Conservation (phyloP, 192 early-diverging fungal species). For the Coemansia sp. region DNA sequence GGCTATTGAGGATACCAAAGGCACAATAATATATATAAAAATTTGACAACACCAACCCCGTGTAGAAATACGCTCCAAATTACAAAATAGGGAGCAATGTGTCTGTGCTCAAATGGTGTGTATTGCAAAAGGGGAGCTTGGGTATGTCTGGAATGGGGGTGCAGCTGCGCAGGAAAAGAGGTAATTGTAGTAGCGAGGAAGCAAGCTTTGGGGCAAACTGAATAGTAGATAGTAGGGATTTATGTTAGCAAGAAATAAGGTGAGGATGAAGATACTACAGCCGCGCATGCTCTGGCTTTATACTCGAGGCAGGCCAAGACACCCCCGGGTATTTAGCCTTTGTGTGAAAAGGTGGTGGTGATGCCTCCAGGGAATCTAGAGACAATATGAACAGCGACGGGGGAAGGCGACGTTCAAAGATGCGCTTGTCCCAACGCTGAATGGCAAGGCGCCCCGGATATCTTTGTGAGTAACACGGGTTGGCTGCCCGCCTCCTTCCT, state of each 20-base stretch:
- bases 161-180: slow-evolving; percentile 10
- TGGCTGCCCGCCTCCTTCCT: not conserved
- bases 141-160: slow-evolving; percentile 1
- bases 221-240: slow-evolving; percentile 1
- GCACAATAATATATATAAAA: not conserved
- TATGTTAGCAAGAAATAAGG: not conserved
- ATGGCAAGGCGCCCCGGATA: slow-evolving; percentile 1
- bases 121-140: not conserved
- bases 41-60: slow-evolving; percentile 8
- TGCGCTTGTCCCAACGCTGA: slow-evolving; percentile 1
- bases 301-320: slow-evolving; percentile 10
- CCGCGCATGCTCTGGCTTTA: slow-evolving; percentile 8
- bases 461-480: slow-evolving; percentile 6
- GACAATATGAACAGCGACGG: not conserved
- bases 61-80: slow-evolving; percentile 2
- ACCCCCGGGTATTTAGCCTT: slow-evolving; percentile 12
- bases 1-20: slow-evolving; percentile 4
- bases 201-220: slow-evolving; percentile 12
- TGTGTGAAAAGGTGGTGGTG: not conserved
- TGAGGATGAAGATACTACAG: not conserved
- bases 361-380: slow-evolving; percentile 1
- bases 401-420: not conserved
- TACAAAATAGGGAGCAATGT: slow-evolving; percentile 6
- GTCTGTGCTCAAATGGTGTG: not conserved
- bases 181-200: slow-evolving; percentile 3